Base-by-base conservation (phyloP, 1,284 basidiomycete species). In the Microbotryum scabiosae region DNA sequence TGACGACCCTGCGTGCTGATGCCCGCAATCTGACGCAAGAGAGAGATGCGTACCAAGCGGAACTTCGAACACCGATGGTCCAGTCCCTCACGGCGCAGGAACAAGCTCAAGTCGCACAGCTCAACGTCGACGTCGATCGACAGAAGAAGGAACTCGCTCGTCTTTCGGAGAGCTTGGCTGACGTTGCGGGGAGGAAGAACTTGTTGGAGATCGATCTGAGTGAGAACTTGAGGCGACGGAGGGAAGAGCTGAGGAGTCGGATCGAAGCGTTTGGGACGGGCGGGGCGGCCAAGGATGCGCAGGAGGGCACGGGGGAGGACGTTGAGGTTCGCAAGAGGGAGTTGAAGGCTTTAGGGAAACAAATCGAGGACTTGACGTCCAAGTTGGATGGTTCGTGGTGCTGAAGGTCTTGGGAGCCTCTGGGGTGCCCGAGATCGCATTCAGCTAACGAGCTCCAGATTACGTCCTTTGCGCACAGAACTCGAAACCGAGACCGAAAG, bases 201-300 rank as follows among this genome's bases (percentile, higher is more conserved):
- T 77, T 85, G 16, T 77, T 97, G 25, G 90, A 97, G 74, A 93
- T 97, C 56, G 94, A 98, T 74, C 79, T 98, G 41, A 90, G 88
- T 65, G 94, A 98, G 73, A 86, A 85, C 67, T 80, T 97, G 20
- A 81, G 84, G 21, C 82, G 92, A 4, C 82, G 86, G 18, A 80
- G 84, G 46, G 85, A 90, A 58, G 90, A 93, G 70, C 73, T 97
- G 3, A 82, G 84, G 47, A 76, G 78, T 46, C 87, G 87, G 72
- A 78, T 97, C 18, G 92, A 97, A 65, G 77, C 81, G 53, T 77
- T 87, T 21, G 87, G 81, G 52, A 85, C 84, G 56, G 78, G 65
- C 25, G 65, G 69, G 2, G 66, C 80, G 1, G 83, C 82, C 5
- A 41, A 80, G n/a, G 85, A 82, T 18, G 81, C 82, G 51, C 73